phyloP scores from a whole-genome alignment of 1,139 yeast genomes.

The Candida sp. region DNA sequence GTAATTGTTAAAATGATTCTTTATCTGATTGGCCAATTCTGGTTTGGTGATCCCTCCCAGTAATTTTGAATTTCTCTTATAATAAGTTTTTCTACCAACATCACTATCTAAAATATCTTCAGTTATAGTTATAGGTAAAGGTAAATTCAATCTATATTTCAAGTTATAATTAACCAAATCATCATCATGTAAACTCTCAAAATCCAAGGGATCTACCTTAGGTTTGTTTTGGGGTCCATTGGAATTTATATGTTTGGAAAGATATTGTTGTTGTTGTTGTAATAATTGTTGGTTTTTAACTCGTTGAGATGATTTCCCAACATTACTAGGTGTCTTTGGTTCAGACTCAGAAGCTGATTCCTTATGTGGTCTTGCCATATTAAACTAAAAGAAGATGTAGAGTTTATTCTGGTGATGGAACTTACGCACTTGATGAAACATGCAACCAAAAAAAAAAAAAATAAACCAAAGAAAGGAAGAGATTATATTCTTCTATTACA shows the following conservation, averaged over 20 bases:
- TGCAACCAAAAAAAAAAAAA: no score
- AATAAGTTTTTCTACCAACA: slow-evolving; percentile 62
- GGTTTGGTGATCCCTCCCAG: slow-evolving; percentile 42
- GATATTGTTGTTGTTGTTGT: slow-evolving; percentile 58
- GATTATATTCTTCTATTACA: no score
- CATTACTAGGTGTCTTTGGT: slow-evolving; percentile 14
- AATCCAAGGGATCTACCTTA: slow-evolving; percentile 54
- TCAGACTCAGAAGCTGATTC: slow-evolving; percentile 47
- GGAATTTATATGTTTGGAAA: slow-evolving; percentile 58
- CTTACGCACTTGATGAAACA: no score
- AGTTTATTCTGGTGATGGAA: no score
- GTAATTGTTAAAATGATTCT: slow-evolving; percentile 59
- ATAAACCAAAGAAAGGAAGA: no score
- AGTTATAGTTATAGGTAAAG: slow-evolving; percentile 51
- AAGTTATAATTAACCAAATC: slow-evolving; percentile 57
- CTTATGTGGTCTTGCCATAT: slow-evolving; percentile 12
- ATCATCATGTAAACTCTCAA: slow-evolving; percentile 50
- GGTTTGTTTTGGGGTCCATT: slow-evolving; percentile 60
- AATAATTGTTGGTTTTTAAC: slow-evolving; percentile 53
- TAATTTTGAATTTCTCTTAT: slow-evolving; percentile 26
- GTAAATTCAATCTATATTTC: slow-evolving; percentile 45
- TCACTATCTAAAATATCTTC: slow-evolving; percentile 61
- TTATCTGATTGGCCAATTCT: slow-evolving; percentile 54
- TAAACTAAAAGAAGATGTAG: no score
- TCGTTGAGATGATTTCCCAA: slow-evolving; percentile 44